phyloP scores from a whole-genome alignment of 2,329 filamentous ascomycete species.

The Leptographium radiaticola region DNA sequence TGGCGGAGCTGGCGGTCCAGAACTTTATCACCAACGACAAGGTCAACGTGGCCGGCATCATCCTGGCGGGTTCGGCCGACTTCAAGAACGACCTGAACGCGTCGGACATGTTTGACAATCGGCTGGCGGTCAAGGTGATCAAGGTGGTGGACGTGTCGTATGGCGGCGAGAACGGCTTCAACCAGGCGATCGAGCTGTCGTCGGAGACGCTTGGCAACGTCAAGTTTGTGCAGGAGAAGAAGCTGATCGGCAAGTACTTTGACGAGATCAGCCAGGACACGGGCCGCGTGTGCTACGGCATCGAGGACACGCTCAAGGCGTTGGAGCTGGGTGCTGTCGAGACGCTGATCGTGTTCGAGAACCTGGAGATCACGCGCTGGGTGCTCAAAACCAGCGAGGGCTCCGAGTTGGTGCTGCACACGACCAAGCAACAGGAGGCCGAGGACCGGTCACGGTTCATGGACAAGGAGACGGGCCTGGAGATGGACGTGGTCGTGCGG shows the following conservation, averaged over 20 bases:
- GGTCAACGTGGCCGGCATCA: conserved; percentile 90
- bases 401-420: conserved; percentile 64
- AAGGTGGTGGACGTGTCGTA: conserved; percentile 99
- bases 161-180: conserved; percentile 98
- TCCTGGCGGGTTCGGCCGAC: conserved; percentile 92
- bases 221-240: conserved; percentile 99
- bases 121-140: conserved; percentile 89
- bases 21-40: conserved; percentile 99
- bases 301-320: conserved; percentile 95
- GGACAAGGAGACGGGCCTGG: conserved; percentile 89
- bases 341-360: conserved; percentile 92
- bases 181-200: conserved; percentile 94
- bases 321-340: conserved; percentile 92
- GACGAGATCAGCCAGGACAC: conserved; percentile 98
- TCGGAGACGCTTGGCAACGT: conserved; percentile 95
- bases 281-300: conserved; percentile 92
- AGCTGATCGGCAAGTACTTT: conserved; percentile 97
- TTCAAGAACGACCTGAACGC: conserved; percentile 99
- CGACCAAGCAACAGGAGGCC: conserved; percentile 72
- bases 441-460: conserved; percentile 71
- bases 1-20: conserved; percentile 92
- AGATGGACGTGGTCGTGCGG: conserved; percentile 88
- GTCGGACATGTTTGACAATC: conserved; percentile 92
- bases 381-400: conserved; percentile 69
- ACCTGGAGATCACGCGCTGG: conserved; percentile 90